Evolutionary conservation across 345 rosid species (phyloP).

Genomic region (Ceriops zippeliana): DNA sequence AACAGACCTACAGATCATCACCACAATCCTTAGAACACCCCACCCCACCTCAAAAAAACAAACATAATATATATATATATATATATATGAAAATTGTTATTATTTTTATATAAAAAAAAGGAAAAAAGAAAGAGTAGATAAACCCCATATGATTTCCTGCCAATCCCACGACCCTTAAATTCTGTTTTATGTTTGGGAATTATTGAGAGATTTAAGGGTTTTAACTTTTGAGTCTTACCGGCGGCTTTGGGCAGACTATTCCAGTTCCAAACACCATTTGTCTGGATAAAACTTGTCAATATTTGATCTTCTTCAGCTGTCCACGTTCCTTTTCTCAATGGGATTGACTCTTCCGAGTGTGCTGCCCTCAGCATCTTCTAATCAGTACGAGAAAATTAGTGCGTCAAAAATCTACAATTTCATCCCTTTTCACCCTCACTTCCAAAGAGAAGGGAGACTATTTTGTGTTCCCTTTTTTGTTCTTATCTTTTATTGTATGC

Average conservation of each 20-base stretch:
- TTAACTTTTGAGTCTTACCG: conserved; percentile 15
- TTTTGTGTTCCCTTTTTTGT: neutral
- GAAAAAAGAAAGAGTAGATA: neutral
- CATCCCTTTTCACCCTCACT: neutral
- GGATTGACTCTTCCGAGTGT: neutral
- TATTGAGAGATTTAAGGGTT: neutral
- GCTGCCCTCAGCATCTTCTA: conserved; percentile 1
- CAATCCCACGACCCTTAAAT: neutral
- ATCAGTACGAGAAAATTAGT: neutral
- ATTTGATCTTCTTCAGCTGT: conserved; percentile 31
- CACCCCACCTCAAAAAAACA: neutral
- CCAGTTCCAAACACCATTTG: conserved; percentile 37
- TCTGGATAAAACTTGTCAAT: conserved; percentile 24
- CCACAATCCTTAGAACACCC: neutral
- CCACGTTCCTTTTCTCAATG: conserved; percentile 30
- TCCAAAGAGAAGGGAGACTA: neutral
- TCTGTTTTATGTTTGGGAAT: too few species aligned
- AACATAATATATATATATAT: neutral
- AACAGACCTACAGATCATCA: conserved; percentile 36
- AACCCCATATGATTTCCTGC: neutral
- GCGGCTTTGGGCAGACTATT: conserved; percentile 29
- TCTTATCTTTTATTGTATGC: neutral
- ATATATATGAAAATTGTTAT: neutral
- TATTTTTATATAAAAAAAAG: too few species aligned
- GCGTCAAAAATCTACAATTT: neutral